Evolutionary conservation across 352 stramenopile species (phyloP).

Genomic region (Thalassiosira mediterranea): DNA sequence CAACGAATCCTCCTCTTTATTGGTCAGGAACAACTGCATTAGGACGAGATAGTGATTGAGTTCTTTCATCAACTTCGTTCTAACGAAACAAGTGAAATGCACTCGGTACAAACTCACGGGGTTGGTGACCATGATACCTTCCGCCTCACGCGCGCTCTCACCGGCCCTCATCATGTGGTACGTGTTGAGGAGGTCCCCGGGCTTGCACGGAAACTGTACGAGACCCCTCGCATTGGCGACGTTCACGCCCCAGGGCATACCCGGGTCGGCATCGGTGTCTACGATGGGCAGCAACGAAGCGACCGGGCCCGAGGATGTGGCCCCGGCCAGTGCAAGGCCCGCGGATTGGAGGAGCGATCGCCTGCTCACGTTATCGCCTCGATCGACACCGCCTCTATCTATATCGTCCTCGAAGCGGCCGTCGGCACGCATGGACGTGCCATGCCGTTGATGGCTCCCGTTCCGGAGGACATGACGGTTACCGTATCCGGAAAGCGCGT

Average conservation of each 20-base stretch:
- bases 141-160: conserved; percentile 62
- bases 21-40: conserved; percentile 81
- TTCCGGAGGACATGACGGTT: too few relatives aligned
- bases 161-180: conserved; percentile 77
- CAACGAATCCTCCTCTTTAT: conserved; percentile 70
- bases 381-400: not conserved
- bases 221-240: conserved; percentile 48
- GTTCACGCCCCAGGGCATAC: too few relatives aligned
- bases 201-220: conserved; percentile 56
- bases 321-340: conserved; percentile 2
- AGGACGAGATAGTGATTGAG: too few relatives aligned
- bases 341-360: not conserved
- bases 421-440: too few relatives aligned
- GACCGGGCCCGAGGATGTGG: conserved; percentile 14
- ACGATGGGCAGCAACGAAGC: too few relatives aligned
- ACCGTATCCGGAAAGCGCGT: too few relatives aligned
- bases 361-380: conserved; percentile 1
- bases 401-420: too few relatives aligned
- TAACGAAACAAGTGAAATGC: too few relatives aligned
- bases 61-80: too few relatives aligned
- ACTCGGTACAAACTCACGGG: too few relatives aligned
- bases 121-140: conserved; percentile 78
- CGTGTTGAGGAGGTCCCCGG: conserved; percentile 55
- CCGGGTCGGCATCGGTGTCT: too few relatives aligned
- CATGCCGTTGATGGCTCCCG: too few relatives aligned